These are phyloP conservation scores for Draba incana DNA, from an alignment of 345 rosid species.

Conservation along the genomic window DNA sequence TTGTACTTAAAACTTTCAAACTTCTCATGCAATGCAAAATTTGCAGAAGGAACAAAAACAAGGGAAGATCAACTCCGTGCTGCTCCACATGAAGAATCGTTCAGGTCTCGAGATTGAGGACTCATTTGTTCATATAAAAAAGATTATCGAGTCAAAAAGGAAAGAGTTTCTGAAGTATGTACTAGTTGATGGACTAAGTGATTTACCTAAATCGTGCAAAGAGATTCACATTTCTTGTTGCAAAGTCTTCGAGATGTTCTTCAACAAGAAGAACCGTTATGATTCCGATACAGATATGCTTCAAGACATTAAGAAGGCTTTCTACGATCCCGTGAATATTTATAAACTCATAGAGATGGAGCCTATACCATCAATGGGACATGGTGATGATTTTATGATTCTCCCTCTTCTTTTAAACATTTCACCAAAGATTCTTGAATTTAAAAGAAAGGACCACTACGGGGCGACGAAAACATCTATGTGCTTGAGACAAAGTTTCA, in stretches of 20 bases:
- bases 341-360: constrained; percentile 12
- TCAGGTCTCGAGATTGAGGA: constrained; percentile 44
- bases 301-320: constrained; percentile 57
- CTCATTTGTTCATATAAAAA: constrained; percentile 43
- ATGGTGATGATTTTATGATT: constrained; percentile 19
- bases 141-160: constrained; percentile 41
- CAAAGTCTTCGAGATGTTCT: constrained; percentile 57
- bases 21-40: constrained; percentile 1
- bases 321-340: constrained; percentile 47
- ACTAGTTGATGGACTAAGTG: constrained; percentile 43
- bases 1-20: constrained; percentile 7
- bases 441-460: not conserved
- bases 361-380: constrained; percentile 16
- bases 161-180: constrained; percentile 50
- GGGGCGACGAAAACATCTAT: constrained; percentile 15
- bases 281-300: constrained; percentile 49
- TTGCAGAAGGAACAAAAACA: constrained; percentile 54
- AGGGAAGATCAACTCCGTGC: constrained; percentile 54
- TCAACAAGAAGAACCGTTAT: constrained; percentile 48
- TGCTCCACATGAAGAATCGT: constrained; percentile 45
- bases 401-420: constrained; percentile 8
- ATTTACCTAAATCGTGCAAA: constrained; percentile 47
- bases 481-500: constrained; percentile 2
- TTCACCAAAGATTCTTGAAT: constrained; percentile 30
- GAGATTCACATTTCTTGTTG: constrained; percentile 49